phyloP scores from a whole-genome alignment of 1,139 yeast species.

The Blastobotrys malaysiensis region DNA sequence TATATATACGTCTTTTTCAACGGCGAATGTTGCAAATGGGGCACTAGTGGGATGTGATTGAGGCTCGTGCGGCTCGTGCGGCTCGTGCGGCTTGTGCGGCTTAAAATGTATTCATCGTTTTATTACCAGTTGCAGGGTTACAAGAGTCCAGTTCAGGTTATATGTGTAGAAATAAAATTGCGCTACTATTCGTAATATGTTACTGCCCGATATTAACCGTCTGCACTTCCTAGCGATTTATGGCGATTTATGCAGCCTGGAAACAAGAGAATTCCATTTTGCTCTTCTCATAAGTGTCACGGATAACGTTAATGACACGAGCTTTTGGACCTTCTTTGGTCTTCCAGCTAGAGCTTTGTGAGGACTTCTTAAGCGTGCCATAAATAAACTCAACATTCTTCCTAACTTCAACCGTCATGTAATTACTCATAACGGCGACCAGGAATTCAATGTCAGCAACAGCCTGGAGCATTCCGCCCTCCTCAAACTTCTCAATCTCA shows the following conservation, averaged over 20 bases:
- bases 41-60: background rate
- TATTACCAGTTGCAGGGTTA: no score
- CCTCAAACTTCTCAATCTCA: conserved; percentile 34
- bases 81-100: background rate
- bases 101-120: no score
- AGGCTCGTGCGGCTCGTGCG: background rate
- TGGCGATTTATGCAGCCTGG: background rate
- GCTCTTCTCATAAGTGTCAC: conserved; percentile 17
- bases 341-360: conserved; percentile 26
- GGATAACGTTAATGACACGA: conserved; percentile 23
- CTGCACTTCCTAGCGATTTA: no score
- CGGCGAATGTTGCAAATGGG: no score
- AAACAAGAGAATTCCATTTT: conserved; percentile 12
- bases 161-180: no score
- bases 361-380: conserved; percentile 26
- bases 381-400: conserved; percentile 29
- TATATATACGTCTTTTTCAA: no score
- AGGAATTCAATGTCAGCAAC: conserved; percentile 39
- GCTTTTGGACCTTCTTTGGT: conserved; percentile 24
- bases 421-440: conserved; percentile 30
- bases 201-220: no score
- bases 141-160: no score
- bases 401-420: conserved; percentile 30
- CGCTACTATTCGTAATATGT: no score
- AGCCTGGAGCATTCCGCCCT: conserved; percentile 36